Percentiles rank a stretch among this genome's conserved stretches.
Evolutionary conservation across 331 rosid genomes (phyloP).

Genomic region (Quercus phellos): DNA sequence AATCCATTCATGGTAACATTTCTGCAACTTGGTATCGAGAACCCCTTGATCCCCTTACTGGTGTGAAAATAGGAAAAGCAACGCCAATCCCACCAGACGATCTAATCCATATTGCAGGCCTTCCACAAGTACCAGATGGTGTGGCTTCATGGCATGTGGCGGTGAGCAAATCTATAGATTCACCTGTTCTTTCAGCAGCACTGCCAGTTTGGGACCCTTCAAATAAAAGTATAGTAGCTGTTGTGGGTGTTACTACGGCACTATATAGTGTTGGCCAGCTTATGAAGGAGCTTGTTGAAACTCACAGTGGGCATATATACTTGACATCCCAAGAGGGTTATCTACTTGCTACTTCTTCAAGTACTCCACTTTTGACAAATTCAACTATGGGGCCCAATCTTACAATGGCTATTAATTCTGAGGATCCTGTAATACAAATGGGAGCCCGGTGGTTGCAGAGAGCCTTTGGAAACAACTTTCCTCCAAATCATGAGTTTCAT

Average conservation of each 20-base stretch:
- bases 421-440: constrained; percentile 46
- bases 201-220: constrained; percentile 84
- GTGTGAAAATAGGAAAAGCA: constrained; percentile 87
- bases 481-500: constrained; percentile 77
- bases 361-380: constrained; percentile 61
- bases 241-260: constrained; percentile 94
- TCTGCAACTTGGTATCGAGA: constrained; percentile 89
- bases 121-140: constrained; percentile 87
- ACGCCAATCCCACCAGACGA: constrained; percentile 84
- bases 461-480: constrained; percentile 62
- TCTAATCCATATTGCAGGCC: constrained; percentile 78
- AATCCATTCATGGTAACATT: constrained; percentile 56
- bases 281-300: constrained; percentile 89
- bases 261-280: constrained; percentile 88
- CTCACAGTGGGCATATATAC: constrained; percentile 92
- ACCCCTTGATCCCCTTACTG: constrained; percentile 84
- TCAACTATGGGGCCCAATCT: constrained; percentile 61
- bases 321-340: constrained; percentile 87
- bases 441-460: constrained; percentile 76
- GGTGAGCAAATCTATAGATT: constrained; percentile 86
- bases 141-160: constrained; percentile 96
- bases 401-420: constrained; percentile 75
- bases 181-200: constrained; percentile 96
- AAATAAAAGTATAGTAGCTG: constrained; percentile 82
- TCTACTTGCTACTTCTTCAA: constrained; percentile 86